These are phyloP conservation scores for Silene noctiflora DNA, from an alignment of 179 eudicot species.

Conservation along the genomic window DNA sequence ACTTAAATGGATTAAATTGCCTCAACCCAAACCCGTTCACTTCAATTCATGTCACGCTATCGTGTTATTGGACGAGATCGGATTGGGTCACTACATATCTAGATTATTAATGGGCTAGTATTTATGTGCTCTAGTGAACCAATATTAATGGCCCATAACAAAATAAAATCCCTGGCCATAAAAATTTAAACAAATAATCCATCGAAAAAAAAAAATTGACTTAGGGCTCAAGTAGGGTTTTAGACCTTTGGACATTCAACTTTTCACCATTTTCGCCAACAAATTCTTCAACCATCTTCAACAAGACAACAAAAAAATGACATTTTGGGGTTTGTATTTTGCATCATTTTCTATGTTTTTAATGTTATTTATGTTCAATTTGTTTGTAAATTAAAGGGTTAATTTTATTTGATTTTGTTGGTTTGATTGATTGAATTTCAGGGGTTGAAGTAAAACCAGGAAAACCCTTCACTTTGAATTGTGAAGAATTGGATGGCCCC, in stretches of 20 bases:
- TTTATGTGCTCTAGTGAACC: not conserved
- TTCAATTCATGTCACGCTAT: too few relatives aligned
- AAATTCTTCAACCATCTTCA: not conserved
- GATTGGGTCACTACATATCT: too few relatives aligned
- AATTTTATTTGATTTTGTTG: not conserved
- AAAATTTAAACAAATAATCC: too few relatives aligned
- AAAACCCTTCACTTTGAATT: conserved; percentile 29
- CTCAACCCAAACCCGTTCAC: too few relatives aligned
- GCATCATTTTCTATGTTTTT: not conserved
- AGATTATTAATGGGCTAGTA: too few relatives aligned
- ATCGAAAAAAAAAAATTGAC: not conserved
- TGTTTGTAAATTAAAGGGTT: not conserved
- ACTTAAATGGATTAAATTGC: too few relatives aligned
- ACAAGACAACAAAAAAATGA: conserved; percentile 23
- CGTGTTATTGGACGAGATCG: too few relatives aligned
- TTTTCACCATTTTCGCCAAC: not conserved
- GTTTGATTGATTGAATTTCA: conserved; percentile 16
- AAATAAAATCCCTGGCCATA: not conserved
- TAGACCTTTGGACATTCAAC: not conserved
- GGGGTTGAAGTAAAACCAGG: conserved; percentile 51
- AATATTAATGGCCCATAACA: not conserved
- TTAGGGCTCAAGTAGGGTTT: conserved; percentile 16
- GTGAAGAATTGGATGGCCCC: conserved; percentile 26
- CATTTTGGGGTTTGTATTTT: conserved; percentile 48
- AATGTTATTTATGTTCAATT: not conserved